phyloP scores from a whole-genome alignment of 148 eudicot species.

The Tetragonia tetragonoides region DNA sequence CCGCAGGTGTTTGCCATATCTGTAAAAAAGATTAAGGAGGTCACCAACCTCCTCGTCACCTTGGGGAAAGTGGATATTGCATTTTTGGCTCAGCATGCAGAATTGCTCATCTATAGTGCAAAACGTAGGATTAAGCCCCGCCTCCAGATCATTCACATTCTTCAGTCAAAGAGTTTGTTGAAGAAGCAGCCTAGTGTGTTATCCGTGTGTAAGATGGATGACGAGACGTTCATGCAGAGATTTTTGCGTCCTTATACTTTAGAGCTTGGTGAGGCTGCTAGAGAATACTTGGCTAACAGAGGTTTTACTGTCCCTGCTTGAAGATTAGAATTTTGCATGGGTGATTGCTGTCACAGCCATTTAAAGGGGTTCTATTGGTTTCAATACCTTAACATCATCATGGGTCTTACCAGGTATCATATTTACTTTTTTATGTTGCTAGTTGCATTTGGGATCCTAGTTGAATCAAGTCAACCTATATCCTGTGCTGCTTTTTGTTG shows the following conservation, averaged over 20 bases:
- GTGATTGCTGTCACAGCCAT: background rate
- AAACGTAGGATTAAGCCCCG: slow-evolving; percentile 27
- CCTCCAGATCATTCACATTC: slow-evolving; percentile 13
- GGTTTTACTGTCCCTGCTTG: background rate
- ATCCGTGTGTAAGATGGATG: slow-evolving; percentile 5
- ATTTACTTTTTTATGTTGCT: background rate
- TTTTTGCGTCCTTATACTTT: slow-evolving; percentile 23
- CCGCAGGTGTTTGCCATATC: slow-evolving; percentile 29
- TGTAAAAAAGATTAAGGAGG: slow-evolving; percentile 24
- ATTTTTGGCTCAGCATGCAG: slow-evolving; percentile 16
- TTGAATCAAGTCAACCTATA: background rate
- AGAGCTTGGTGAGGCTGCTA: slow-evolving; percentile 13
- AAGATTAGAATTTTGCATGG: background rate
- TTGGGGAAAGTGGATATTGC: slow-evolving; percentile 16
- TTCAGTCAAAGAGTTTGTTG: slow-evolving; percentile 20
- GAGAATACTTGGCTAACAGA: background rate
- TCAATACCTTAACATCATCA: background rate
- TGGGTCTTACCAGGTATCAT: background rate
- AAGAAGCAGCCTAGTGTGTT: slow-evolving; percentile 2
- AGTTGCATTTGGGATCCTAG: background rate
- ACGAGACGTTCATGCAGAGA: slow-evolving; percentile 8
- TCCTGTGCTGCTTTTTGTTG: background rate
- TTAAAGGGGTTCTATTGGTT: background rate
- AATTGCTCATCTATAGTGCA: slow-evolving; percentile 18
- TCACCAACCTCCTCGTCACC: slow-evolving; percentile 1